Evolutionary conservation across 306 rosid genomes (phyloP).

Genomic region (Cucurbita maxima): DNA sequence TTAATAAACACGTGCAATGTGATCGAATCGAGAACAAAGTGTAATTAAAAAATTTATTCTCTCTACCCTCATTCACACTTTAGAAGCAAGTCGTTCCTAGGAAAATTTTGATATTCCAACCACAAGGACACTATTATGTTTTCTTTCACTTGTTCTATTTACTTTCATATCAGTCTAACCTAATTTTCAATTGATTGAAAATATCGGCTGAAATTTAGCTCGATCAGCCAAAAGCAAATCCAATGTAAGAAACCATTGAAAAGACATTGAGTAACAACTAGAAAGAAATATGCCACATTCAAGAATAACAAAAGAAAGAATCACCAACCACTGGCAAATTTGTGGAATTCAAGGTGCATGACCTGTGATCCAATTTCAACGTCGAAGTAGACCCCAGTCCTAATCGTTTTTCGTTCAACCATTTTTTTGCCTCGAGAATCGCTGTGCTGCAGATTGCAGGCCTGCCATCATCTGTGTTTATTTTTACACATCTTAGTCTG

Average conservation of each 20-base stretch:
- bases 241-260: not conserved
- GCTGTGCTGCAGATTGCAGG: conserved; percentile 57
- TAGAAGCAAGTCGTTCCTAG: not conserved
- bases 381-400: conserved; percentile 42
- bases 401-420: conserved; percentile 62
- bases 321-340: conserved; percentile 36
- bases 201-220: not conserved
- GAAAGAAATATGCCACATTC: not conserved
- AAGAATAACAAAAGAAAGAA: conserved; percentile 6
- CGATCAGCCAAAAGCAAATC: not conserved
- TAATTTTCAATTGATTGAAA: not conserved
- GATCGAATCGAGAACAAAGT: not conserved
- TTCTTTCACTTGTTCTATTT: not conserved
- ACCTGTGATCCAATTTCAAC: conserved; percentile 36
- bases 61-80: not conserved
- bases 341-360: conserved; percentile 22
- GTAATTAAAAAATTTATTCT: not conserved
- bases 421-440: conserved; percentile 73
- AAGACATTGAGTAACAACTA: not conserved
- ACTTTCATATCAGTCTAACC: not conserved
- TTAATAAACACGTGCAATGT: not conserved
- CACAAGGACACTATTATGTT: not conserved
- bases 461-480: conserved; percentile 21
- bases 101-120: not conserved
- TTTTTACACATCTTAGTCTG: conserved; percentile 4